phyloP scores from a whole-genome alignment of 495 filamentous ascomycete species.

The Penicillium bialowiezense region DNA sequence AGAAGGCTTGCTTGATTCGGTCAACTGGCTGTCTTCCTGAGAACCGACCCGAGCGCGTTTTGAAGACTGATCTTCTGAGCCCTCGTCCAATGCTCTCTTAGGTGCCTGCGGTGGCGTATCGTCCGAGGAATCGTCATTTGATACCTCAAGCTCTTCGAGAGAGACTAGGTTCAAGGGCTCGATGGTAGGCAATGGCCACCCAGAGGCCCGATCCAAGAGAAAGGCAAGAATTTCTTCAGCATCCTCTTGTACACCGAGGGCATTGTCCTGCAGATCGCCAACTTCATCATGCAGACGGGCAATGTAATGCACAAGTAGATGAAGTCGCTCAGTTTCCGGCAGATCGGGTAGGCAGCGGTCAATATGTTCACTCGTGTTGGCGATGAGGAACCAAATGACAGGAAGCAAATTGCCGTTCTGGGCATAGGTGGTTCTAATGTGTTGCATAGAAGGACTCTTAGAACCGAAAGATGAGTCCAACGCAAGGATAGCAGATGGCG shows the following conservation, averaged over 20 bases:
- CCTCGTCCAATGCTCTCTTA: slow-evolving; percentile 36
- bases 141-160: slow-evolving; percentile 22
- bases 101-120: slow-evolving; percentile 14
- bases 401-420: slow-evolving; percentile 42
- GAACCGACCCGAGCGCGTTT: slow-evolving; percentile 34
- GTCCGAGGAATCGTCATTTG: slow-evolving; percentile 17
- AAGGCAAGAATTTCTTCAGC: slow-evolving; percentile 44
- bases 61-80: slow-evolving; percentile 20
- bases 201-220: slow-evolving; percentile 30
- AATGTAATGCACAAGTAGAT: slow-evolving; percentile 37
- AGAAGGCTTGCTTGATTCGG: slow-evolving; percentile 30
- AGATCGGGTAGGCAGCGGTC: slow-evolving; percentile 49
- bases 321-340: slow-evolving; percentile 34
- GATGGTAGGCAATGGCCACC: slow-evolving; percentile 45
- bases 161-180: slow-evolving; percentile 35
- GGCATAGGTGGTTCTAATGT: slow-evolving; percentile 42
- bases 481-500: slow-evolving; percentile 50
- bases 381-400: slow-evolving; percentile 51
- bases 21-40: slow-evolving; percentile 34
- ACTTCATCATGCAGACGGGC: slow-evolving; percentile 40
- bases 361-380: slow-evolving; percentile 56
- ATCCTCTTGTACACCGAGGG: slow-evolving; percentile 41
- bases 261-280: slow-evolving; percentile 48
- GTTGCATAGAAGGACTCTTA: slow-evolving; percentile 36
- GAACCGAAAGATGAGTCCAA: slow-evolving; percentile 49